Evolutionary conservation across 176 grass and related monocot species (phyloP), one percentile per base, ranked within the genome.

Genomic region (Zoysia pacifica): DNA sequence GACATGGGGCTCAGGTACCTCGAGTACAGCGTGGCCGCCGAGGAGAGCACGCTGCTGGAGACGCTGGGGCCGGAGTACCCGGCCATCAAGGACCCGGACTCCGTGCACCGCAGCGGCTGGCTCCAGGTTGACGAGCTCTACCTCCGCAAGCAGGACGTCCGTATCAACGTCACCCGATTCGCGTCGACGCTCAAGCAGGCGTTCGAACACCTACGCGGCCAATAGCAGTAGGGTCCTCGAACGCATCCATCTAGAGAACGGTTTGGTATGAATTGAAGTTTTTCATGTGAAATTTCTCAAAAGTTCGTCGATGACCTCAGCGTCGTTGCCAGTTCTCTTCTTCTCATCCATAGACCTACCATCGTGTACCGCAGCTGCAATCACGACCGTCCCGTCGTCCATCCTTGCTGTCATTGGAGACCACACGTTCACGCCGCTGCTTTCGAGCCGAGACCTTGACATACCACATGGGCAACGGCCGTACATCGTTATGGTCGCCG

Each of bases 21-120:
- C 0, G 84, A 93, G 67, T 93, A 97, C 84, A 84, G 81, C 78
- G 82, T 93, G 39, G 16, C 70, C 1, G 84, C 72, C 15, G 91
- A 90, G 48, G 94, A 97, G 91, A 97, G 94, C 82, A 91, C 84
- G 63, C 72, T 93, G 35, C 79, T 84, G 65, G 84, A 87, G 58
- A 85, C 83, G 81, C 84, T 89, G 43, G 89, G 91, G 55, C 87
- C 86, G 13, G 83, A 97, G 59, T 80, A 91, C 67, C 82, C 85
- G 1, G 90, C 84, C 8, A 81, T 97, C 35, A 86, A 67, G 70
- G 90, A 93, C 48, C 93, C 93, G 2, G 79, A 77, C 54, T 79
- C 85, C 0, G 85, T 97, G 5, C 90, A 92, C 67, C 81, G 78
- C 48, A 80, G 83, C 35, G 93, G 93, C 0, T 97, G 93, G 93